phyloP scores from a whole-genome alignment of 345 rosid genomes.

The Crucihimalaya himalaica region DNA sequence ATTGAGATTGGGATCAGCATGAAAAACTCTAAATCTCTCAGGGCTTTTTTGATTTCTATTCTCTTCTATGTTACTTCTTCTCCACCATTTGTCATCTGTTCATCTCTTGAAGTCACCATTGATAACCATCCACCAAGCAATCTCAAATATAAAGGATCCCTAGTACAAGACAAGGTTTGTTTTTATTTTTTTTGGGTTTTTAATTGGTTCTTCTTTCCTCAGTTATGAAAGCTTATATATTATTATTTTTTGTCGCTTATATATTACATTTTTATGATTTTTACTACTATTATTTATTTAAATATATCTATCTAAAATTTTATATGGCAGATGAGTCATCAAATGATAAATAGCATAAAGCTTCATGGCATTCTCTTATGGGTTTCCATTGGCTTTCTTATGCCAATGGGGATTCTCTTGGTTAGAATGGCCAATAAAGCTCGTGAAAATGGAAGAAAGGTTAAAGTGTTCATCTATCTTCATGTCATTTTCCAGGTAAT shows the following conservation, averaged over 20 bases:
- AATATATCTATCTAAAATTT: background rate
- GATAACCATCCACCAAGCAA: slow-evolving; percentile 32
- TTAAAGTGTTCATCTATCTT: slow-evolving; percentile 57
- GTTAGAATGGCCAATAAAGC: slow-evolving; percentile 65
- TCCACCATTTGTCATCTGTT: slow-evolving; percentile 24
- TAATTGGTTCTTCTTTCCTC: slow-evolving; percentile 9
- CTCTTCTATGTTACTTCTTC: slow-evolving; percentile 18
- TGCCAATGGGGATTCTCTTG: slow-evolving; percentile 74
- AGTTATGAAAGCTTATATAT: background rate
- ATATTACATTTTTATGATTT: background rate
- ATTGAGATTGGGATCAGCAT: slow-evolving; percentile 21
- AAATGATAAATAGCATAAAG: slow-evolving; percentile 54
- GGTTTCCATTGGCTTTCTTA: slow-evolving; percentile 83
- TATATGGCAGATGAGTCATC: slow-evolving; percentile 50
- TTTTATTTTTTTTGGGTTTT: background rate
- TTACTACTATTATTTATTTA: background rate
- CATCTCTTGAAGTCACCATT: slow-evolving; percentile 38
- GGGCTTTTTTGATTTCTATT: slow-evolving; percentile 7
- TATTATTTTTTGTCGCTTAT: background rate
- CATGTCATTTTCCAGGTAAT: slow-evolving; percentile 78
- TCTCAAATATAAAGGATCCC: slow-evolving; percentile 28
- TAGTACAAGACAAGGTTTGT: slow-evolving; percentile 12
- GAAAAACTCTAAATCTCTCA: background rate
- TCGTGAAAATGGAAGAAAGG: slow-evolving; percentile 54
- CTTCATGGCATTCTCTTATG: slow-evolving; percentile 84